Evolutionary conservation across 257 asterid genomes (phyloP).

Genomic region (Jaltomata sinuosa): DNA sequence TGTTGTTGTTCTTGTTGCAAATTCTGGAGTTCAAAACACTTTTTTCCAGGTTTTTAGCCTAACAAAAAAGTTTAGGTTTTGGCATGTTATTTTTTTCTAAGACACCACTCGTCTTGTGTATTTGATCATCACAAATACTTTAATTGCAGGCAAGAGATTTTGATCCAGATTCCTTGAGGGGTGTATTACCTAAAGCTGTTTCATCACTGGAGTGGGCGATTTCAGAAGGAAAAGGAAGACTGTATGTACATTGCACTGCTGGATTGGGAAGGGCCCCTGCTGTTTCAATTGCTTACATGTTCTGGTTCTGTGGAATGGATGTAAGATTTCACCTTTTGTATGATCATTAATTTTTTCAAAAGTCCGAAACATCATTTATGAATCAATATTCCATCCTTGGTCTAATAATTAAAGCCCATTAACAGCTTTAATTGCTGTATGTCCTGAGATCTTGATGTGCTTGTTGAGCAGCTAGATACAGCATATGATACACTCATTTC

Average conservation of each 20-base stretch:
- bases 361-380: background rate
- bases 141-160: constrained; percentile 72
- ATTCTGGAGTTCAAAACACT: background rate
- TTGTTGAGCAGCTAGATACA: constrained; percentile 45
- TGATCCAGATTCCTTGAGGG: constrained; percentile 90
- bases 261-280: constrained; percentile 98
- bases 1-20: too few species aligned
- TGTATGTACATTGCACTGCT: constrained; percentile 88
- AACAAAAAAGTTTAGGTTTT: background rate
- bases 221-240: constrained; percentile 74
- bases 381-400: background rate
- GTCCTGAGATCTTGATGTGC: background rate
- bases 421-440: background rate
- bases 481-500: constrained; percentile 59
- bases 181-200: constrained; percentile 64
- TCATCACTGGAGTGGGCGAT: constrained; percentile 68
- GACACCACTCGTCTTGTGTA: background rate
- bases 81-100: background rate
- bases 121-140: background rate
- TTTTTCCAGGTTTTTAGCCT: background rate
- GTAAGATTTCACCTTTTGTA: constrained; percentile 26
- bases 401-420: background rate
- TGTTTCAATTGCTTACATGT: constrained; percentile 87
- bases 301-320: constrained; percentile 75
- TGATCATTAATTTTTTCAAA: background rate